Conservation (phyloP, 2,329 filamentous ascomycete species). For the Drechslerella dactyloides region DNA sequence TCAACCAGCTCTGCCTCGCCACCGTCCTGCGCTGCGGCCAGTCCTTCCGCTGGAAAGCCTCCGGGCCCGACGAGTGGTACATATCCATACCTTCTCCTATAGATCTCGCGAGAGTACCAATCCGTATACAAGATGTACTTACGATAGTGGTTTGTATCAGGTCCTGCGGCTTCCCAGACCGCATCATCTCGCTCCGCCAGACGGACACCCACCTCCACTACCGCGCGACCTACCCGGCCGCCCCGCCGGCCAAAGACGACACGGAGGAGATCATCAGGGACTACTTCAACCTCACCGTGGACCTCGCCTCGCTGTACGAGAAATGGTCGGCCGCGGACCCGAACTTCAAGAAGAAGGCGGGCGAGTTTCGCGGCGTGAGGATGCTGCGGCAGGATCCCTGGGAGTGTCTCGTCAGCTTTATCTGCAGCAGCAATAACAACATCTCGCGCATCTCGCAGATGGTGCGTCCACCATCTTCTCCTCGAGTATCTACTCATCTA, state of each 20-base stretch:
- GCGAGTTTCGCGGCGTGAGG: slow-evolving; percentile 85
- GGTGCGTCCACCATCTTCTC: slow-evolving; percentile 62
- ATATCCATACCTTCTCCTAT: slow-evolving; percentile 9
- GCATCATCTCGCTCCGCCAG: slow-evolving; percentile 83
- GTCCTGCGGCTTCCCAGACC: slow-evolving; percentile 83
- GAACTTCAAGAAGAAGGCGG: slow-evolving; percentile 87
- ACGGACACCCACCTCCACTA: slow-evolving; percentile 81
- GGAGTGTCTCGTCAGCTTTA: slow-evolving; percentile 92
- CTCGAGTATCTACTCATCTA: neutral
- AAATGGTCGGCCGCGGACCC: slow-evolving; percentile 85
- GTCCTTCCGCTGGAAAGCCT: slow-evolving; percentile 92
- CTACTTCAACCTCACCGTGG: slow-evolving; percentile 85
- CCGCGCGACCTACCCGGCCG: slow-evolving; percentile 66
- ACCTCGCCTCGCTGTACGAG: slow-evolving; percentile 76
- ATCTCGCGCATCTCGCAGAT: slow-evolving; percentile 94
- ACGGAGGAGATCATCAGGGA: slow-evolving; percentile 76
- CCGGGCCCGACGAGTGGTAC: slow-evolving; percentile 79
- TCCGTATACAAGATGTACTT: slow-evolving; percentile 7
- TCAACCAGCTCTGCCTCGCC: slow-evolving; percentile 89
- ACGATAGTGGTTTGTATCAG: slow-evolving; percentile 57
- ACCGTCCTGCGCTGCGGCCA: slow-evolving; percentile 94
- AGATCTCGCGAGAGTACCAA: slow-evolving; percentile 3
- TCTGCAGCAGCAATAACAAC: slow-evolving; percentile 99
- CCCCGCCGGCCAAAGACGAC: slow-evolving; percentile 66
- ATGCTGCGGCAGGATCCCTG: slow-evolving; percentile 94